Evolutionary conservation across 2,329 filamentous ascomycete genomes (phyloP), one percentile per base, ranked within the genome.

Genomic region (Whalleya microplaca): DNA sequence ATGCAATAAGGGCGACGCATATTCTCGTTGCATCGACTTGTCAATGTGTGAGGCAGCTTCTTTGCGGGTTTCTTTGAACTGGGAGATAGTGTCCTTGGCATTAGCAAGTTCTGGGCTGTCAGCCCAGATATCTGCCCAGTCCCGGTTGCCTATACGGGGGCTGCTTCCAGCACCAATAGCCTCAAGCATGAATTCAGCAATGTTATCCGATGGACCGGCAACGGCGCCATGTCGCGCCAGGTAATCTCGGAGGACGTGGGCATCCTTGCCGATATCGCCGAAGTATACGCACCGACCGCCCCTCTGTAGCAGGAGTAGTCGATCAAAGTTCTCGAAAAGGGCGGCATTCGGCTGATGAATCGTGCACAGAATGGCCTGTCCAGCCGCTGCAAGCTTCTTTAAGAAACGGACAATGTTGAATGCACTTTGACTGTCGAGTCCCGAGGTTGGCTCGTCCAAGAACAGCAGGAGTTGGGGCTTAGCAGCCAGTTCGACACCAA

Each of bases 281-380:
- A 95, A 94, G 76, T 96, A 96, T 48, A 96, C 90, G 45, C 89
- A 90, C 52, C 87, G 83, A 3, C 92, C 92, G 57, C 92, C 92
- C 41, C 84, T 82, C 73, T 94, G 86, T 2, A 96, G 81, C 2
- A 96, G 80, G 4, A 96, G 77, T 1, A 96, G 81, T 12, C 91
- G 84, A 70, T 96, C 92, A 63, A 96, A 96, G 72, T 92, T 89
- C 72, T 95, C 90, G 65, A 96, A 96, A 0, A 96, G 80, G 0
- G 90, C 87, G 16, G 90, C 90, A 63, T 92, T 94, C 1, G 92
- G 92, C 71, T 96, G 92, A 72, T 96, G 92, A 61, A 96, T 96
- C 0, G 92, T 96, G 75, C 91, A 96, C 2, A 96, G 82, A 64
- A 96, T 92, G 9, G 92, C 92, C 70, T 96, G 92, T 1, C 92